Base-by-base conservation (phyloP, 805 yeast species). In the Pichia membranifaciens region DNA sequence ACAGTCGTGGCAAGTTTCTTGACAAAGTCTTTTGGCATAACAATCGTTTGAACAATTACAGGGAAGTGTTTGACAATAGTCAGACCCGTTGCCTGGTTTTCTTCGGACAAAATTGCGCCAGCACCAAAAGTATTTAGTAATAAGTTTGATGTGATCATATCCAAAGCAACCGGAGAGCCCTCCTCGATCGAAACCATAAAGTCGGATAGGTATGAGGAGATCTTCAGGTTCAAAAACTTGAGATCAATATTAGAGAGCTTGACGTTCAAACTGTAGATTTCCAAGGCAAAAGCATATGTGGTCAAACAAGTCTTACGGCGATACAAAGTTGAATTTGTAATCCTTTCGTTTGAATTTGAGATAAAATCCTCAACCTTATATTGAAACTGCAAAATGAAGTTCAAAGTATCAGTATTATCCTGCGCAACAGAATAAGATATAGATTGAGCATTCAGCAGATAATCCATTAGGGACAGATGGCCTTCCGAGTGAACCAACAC, bases 231-330 rank as follows among this genome's bases (percentile, higher is more conserved):
- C 29, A 80, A 72, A 4, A 66, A 62, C 0, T 69, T 70, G n/a
- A 70, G 56, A 16, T 72, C 71, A 33, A 76, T 67, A 36, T 70
- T 64, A 21, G 75, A 77, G 20, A 74, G 66, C 25, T 72, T 62
- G 46, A 73, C 67, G 9, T 84, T 82, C 17, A 79, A 73, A 6
- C 80, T 74, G 7, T 86, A 71, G n/a, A 82, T 73, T 58, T 84
- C 83, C 31, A 85, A 65, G 20, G 78, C 75, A 45, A 51, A 49
- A 4, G 61, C 56, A 40, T 48, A 51, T 37, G 59, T 51, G 15
- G 55, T 47, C 29, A 54, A 58, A 29, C 58, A 56, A 18, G 57
- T 50, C 38, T 51, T 50, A 51, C 68, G 50, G 50, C 66, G 61
- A 31, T 55, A 55, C 39, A 50, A 51, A 9, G 61, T 54, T 1